Percentiles rank a stretch among this genome's conserved stretches.
Evolutionary conservation across 106 monocot species (phyloP).

Genomic region (Acanthochlamys bracteata): DNA sequence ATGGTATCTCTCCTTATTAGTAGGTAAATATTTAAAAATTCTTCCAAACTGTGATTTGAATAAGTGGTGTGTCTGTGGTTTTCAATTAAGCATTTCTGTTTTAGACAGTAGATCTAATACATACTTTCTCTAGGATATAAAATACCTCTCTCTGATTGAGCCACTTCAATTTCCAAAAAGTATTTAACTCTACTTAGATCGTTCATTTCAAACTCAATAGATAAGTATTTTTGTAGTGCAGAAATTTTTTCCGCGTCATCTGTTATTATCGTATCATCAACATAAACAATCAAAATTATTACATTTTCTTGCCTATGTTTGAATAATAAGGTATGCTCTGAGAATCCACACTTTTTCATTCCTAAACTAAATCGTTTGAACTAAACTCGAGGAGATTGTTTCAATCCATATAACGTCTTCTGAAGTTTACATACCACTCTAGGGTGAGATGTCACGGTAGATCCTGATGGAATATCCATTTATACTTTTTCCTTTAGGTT

Average conservation of each 20-base stretch:
- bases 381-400: conserved; percentile 21
- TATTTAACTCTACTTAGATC: not conserved
- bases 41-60: not conserved
- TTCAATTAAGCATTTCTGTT: not conserved
- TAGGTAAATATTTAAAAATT: not conserved
- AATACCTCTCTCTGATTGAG: not conserved
- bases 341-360: too few species aligned
- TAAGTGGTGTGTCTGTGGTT: not conserved
- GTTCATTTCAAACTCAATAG: not conserved
- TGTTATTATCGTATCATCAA: conserved; percentile 15
- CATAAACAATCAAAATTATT: conserved; percentile 8
- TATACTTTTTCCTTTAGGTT: conserved; percentile 15
- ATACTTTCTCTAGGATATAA: conserved; percentile 8
- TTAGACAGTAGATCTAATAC: not conserved
- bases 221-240: not conserved
- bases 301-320: not conserved
- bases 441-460: too few species aligned
- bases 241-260: not conserved
- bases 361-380: conserved; percentile 1
- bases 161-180: conserved; percentile 6
- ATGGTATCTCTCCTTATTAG: not conserved
- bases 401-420: conserved; percentile 23
- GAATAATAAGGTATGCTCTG: conserved; percentile 11
- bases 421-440: conserved; percentile 10
- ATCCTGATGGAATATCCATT: conserved; percentile 15